Evolutionary conservation across 2,329 filamentous ascomycete species (phyloP).

Genomic region (Eutypella sp.): DNA sequence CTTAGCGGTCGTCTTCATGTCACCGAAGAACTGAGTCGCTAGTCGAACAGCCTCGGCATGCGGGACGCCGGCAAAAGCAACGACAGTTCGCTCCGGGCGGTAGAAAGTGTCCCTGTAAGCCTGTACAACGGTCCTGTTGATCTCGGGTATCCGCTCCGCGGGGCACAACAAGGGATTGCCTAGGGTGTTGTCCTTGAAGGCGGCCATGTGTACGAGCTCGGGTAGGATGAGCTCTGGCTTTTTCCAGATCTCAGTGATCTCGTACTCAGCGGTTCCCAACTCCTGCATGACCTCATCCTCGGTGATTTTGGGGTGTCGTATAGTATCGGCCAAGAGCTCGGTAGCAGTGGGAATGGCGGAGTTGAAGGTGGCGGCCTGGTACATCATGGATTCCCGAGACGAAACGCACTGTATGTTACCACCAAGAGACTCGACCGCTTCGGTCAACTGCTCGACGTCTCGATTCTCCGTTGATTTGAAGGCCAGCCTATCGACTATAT

Average conservation of each 20-base stretch:
- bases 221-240: slow-evolving; percentile 95
- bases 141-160: slow-evolving; percentile 70
- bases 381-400: slow-evolving; percentile 94
- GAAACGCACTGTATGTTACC: slow-evolving; percentile 97
- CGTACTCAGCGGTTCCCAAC: slow-evolving; percentile 86
- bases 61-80: slow-evolving; percentile 89
- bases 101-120: slow-evolving; percentile 82
- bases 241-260: slow-evolving; percentile 95
- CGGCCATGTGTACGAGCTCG: slow-evolving; percentile 91
- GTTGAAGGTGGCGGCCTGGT: slow-evolving; percentile 97
- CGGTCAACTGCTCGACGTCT: slow-evolving; percentile 78
- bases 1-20: slow-evolving; percentile 62
- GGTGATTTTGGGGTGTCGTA: slow-evolving; percentile 78
- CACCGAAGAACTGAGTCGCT: slow-evolving; percentile 82
- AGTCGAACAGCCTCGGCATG: slow-evolving; percentile 75
- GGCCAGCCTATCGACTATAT: slow-evolving; percentile 91
- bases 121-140: slow-evolving; percentile 68
- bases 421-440: slow-evolving; percentile 79
- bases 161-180: slow-evolving; percentile 92
- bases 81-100: slow-evolving; percentile 82
- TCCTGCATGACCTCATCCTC: slow-evolving; percentile 84
- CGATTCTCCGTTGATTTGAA: slow-evolving; percentile 81
- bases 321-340: slow-evolving; percentile 85
- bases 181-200: slow-evolving; percentile 92
- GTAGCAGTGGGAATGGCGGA: slow-evolving; percentile 78